Conservation (phyloP, 129 eudicot species). For the Apium graveolens region DNA sequence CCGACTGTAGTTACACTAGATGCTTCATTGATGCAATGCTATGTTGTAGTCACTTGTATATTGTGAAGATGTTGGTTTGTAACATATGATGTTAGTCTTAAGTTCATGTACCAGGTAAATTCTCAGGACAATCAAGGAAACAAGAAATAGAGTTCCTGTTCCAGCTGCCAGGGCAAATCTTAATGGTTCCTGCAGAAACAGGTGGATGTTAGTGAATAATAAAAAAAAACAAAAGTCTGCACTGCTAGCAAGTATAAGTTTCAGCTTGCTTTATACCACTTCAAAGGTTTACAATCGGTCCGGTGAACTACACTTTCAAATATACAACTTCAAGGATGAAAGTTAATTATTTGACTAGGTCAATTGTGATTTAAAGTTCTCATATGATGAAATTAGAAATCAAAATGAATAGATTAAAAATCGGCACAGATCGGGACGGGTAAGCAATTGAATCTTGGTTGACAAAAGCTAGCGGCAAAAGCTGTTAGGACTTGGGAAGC, state of each 20-base stretch:
- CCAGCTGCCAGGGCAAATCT: conserved; percentile 80
- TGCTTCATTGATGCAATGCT: background rate
- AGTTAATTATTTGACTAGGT: background rate
- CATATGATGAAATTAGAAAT: too few species aligned
- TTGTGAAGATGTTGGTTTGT: background rate
- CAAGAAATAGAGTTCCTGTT: conserved; percentile 91
- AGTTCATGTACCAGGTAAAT: conserved; percentile 68
- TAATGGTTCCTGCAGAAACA: conserved; percentile 73
- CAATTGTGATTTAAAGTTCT: background rate
- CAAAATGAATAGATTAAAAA: background rate
- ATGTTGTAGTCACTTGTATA: background rate
- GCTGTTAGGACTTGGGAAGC: background rate
- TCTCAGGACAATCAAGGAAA: conserved; percentile 71
- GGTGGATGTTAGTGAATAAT: conserved; percentile 1
- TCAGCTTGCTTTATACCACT: background rate
- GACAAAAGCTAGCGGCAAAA: background rate
- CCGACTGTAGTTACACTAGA: background rate
- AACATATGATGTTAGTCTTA: background rate
- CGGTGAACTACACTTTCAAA: too few species aligned
- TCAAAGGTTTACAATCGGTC: too few species aligned
- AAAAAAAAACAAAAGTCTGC: background rate
- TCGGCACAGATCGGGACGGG: background rate
- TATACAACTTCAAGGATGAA: background rate
- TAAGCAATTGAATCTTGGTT: background rate
- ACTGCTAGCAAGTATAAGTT: background rate